These are phyloP conservation scores for Perilla frutescens DNA, from an alignment of 257 asterid genomes.

Conservation along the genomic window DNA sequence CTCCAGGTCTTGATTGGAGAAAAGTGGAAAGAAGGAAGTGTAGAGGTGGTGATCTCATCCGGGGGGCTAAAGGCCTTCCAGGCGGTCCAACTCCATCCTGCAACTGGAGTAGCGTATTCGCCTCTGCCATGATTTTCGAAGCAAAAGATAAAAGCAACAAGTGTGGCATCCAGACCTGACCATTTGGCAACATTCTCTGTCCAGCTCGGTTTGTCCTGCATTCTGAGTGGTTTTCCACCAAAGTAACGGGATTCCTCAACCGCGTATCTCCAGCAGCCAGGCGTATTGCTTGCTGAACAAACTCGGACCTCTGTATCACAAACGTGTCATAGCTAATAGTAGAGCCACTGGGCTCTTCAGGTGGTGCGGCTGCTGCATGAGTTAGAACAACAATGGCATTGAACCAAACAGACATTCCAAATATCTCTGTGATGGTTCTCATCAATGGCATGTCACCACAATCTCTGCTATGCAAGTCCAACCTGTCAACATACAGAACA, in stretches of 20 bases:
- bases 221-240: constrained; percentile 96
- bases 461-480: constrained; percentile 95
- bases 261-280: constrained; percentile 98
- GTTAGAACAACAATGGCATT: constrained; percentile 97
- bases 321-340: constrained; percentile 92
- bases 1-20: constrained; percentile 89
- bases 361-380: constrained; percentile 98
- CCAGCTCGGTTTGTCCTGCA: constrained; percentile 98
- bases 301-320: constrained; percentile 95
- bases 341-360: constrained; percentile 92
- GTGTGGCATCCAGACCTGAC: constrained; percentile 99
- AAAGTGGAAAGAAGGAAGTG: constrained; percentile 87
- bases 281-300: constrained; percentile 95
- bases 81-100: constrained; percentile 78
- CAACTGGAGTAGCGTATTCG: constrained; percentile 83
- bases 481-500: constrained; percentile 90
- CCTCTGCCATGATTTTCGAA: constrained; percentile 96
- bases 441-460: constrained; percentile 87
- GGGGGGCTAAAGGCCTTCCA: constrained; percentile 68
- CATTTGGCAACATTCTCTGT: constrained; percentile 97
- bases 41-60: constrained; percentile 81
- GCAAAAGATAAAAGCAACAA: constrained; percentile 92
- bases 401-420: constrained; percentile 97
- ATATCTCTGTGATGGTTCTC: constrained; percentile 81
- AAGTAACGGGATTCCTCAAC: constrained; percentile 96